Evolutionary conservation across 352 stramenopile species (phyloP), one percentile per base, ranked within the genome.

Genomic region (Elongisporangium anandrum): DNA sequence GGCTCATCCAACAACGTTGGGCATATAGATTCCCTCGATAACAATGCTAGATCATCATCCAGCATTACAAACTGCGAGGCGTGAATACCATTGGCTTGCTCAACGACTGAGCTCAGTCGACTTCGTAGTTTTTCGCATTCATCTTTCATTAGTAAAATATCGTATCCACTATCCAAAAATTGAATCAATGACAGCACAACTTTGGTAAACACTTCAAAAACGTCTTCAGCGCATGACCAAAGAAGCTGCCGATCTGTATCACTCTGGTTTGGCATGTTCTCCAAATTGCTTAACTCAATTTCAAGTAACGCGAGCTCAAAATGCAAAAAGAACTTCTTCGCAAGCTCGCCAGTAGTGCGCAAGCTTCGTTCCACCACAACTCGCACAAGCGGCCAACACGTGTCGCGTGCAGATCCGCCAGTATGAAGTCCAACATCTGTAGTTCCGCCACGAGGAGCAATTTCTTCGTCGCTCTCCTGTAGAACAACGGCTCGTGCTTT

Each of bases 341-440:
- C 75, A 12, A 87, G 49, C 7, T 56, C 65, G 10, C 50, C 51
- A 19, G 59, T 67, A 12, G 68, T 74, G 17, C 59, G 74, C 5
- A 89, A 38, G 15, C 74, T 70, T 5, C 72, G 66, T 7, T 48
- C 57, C 10, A 88, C 53, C 3, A 61, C 66, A 3, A 60, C 64
- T 4, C 68, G 57, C 3, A 90, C 77, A 4, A 90, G 53, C 13
- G 75, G 49, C 80, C 77, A 90, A 47, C 77, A 87, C 2, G 73
- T 88, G 47, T 76, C 73, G n/a, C 80, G 69, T 6, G 59, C 45
- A 23, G 59, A 54, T 0, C 66, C 69, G 15, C 77, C 77, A 6
- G 77, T 88, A 56, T 90, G 77, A 13, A 68, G 64, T 3, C 74
- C 75, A 13, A 85, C 73, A 50, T 85, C 77, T 0, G 72, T 85